These are phyloP conservation scores for Penicillium diatomitis DNA, from an alignment of 495 filamentous ascomycete genomes.

Conservation along the genomic window DNA sequence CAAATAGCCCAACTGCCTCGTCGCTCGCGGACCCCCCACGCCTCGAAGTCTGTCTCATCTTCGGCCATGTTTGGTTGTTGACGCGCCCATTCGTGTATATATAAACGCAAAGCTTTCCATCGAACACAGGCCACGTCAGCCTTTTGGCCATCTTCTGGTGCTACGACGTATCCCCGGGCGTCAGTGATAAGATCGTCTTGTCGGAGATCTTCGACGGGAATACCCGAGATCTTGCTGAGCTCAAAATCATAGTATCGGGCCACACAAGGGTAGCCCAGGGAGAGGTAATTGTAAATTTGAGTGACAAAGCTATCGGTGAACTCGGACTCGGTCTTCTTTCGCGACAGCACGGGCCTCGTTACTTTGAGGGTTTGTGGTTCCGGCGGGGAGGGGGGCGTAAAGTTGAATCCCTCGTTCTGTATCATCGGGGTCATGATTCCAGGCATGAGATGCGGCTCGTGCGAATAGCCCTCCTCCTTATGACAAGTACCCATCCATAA, in stretches of 20 bases:
- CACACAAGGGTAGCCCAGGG: slow-evolving; percentile 77
- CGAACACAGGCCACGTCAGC: slow-evolving; percentile 46
- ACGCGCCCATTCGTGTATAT: slow-evolving; percentile 76
- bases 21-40: slow-evolving; percentile 64
- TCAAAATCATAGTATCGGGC: slow-evolving; percentile 77
- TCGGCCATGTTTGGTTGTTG: slow-evolving; percentile 60
- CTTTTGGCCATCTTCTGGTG: slow-evolving; percentile 26
- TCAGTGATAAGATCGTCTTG: slow-evolving; percentile 59
- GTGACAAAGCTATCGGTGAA: slow-evolving; percentile 80
- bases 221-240: slow-evolving; percentile 65
- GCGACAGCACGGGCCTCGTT: neutral
- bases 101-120: slow-evolving; percentile 73
- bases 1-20: slow-evolving; percentile 80
- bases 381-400: neutral
- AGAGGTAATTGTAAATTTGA: slow-evolving; percentile 93
- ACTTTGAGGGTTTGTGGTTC: neutral
- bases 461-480: slow-evolving; percentile 8
- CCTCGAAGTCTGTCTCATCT: slow-evolving; percentile 41
- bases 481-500: slow-evolving; percentile 61
- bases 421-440: slow-evolving; percentile 22
- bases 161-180: slow-evolving; percentile 58
- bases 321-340: slow-evolving; percentile 49
- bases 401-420: slow-evolving; percentile 6
- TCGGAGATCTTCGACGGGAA: slow-evolving; percentile 55
- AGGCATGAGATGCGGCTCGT: slow-evolving; percentile 3